These are phyloP conservation scores for Nemania abortiva DNA, from an alignment of 2,329 filamentous ascomycete species.

Conservation along the genomic window DNA sequence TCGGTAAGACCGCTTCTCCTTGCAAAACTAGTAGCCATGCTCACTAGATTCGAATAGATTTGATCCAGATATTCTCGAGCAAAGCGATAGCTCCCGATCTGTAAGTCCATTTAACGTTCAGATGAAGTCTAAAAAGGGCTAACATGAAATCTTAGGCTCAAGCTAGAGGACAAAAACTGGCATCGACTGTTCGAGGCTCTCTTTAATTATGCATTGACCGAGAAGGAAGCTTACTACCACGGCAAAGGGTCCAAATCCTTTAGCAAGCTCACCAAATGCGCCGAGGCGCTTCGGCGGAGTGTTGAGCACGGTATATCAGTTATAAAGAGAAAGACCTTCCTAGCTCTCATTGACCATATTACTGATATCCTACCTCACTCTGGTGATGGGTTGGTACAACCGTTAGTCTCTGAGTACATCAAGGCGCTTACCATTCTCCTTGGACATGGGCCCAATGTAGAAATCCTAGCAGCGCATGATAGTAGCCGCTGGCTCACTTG, in stretches of 20 bases:
- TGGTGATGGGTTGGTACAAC: slow-evolving; percentile 73
- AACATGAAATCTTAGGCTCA: slow-evolving; percentile 38
- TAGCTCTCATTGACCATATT: slow-evolving; percentile 84
- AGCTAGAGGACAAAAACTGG: slow-evolving; percentile 80
- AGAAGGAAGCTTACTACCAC: slow-evolving; percentile 74
- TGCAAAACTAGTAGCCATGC: not conserved
- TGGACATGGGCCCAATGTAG: slow-evolving; percentile 79
- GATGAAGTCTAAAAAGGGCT: not conserved
- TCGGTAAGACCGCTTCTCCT: slow-evolving; percentile 40
- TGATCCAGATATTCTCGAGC: slow-evolving; percentile 50
- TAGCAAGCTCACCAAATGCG: slow-evolving; percentile 74
- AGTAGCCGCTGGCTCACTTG: slow-evolving; percentile 75
- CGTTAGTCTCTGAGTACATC: slow-evolving; percentile 80
- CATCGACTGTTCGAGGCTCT: slow-evolving; percentile 84
- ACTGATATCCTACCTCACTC: slow-evolving; percentile 75
- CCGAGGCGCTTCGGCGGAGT: slow-evolving; percentile 76
- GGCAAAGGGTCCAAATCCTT: slow-evolving; percentile 59
- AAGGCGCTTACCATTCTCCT: slow-evolving; percentile 80
- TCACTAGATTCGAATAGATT: slow-evolving; percentile 40
- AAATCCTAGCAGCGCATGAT: slow-evolving; percentile 73
- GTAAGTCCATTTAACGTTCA: slow-evolving; percentile 37
- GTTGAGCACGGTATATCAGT: slow-evolving; percentile 76
- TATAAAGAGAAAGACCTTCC: slow-evolving; percentile 81
- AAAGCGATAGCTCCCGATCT: slow-evolving; percentile 45
- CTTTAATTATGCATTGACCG: slow-evolving; percentile 75